These are phyloP conservation scores for Fagopyrum homotropicum DNA, from an alignment of 148 eudicot species.

Conservation along the genomic window DNA sequence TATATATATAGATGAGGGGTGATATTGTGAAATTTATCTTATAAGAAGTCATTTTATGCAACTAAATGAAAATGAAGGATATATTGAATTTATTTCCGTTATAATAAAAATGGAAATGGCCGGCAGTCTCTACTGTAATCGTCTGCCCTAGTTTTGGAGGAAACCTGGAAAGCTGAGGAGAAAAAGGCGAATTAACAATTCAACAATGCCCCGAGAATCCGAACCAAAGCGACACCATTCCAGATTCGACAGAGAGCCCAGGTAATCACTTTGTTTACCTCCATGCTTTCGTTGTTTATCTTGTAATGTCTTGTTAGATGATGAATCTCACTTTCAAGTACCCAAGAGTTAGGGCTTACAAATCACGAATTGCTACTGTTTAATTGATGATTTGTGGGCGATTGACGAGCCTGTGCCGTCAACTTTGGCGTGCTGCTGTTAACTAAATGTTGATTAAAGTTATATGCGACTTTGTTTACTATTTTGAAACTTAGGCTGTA, in stretches of 20 bases:
- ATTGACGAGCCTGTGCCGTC: neutral
- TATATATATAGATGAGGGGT: no score
- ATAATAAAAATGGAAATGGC: no score
- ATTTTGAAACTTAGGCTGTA: neutral
- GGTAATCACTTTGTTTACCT: conserved; percentile 21
- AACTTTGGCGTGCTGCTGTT: neutral
- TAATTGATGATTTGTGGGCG: neutral
- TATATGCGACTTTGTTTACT: neutral
- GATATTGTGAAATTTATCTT: no score
- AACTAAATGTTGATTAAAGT: neutral
- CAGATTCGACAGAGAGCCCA: conserved; percentile 53
- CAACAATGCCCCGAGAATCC: conserved; percentile 29
- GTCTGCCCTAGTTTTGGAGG: neutral
- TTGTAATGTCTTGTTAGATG: neutral
- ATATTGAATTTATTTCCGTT: no score
- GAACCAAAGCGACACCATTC: conserved; percentile 52
- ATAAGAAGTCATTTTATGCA: no score
- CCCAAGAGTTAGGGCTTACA: conserved; percentile 1
- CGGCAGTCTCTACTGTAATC: neutral
- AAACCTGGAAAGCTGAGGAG: neutral
- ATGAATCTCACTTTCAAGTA: neutral
- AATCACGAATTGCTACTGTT: neutral
- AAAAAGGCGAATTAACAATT: neutral
- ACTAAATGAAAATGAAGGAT: no score
- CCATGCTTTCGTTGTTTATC: neutral